These are phyloP conservation scores for sorghum (Sorghum bicolor) DNA, from an alignment of 176 grass and related monocot species.

Conservation along the genomic window Sorghum_bicolor_NCBIv3 NC_012875.2:51097501-51098000, in stretches of 20 bases:
- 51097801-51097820: constrained; percentile 59
- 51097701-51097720: constrained; percentile 37
- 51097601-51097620: constrained; percentile 52
- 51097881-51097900: constrained; percentile 68
- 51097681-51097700: constrained; percentile 58
- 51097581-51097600: constrained; percentile 53
- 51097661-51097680: constrained; percentile 46
- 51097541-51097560: constrained; percentile 43
- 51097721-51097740: constrained; percentile 41
- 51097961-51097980: constrained; percentile 52
- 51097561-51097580: constrained; percentile 39
- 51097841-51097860: constrained; percentile 69
- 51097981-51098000: constrained; percentile 52
- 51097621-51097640: constrained; percentile 29
- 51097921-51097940: constrained; percentile 56
- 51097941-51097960: constrained; percentile 49
- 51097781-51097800: constrained; percentile 66
- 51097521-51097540: constrained; percentile 45
- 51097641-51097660: constrained; percentile 51
- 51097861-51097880: constrained; percentile 48
- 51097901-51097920: constrained; percentile 76
- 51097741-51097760: constrained; percentile 57
- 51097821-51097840: constrained; percentile 52
- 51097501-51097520: constrained; percentile 59
- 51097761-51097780: constrained; percentile 59